A percentile compares a stretch with the other conserved stretches of the same genome.
These are phyloP conservation scores for Lonicera japonica DNA, from an alignment of 129 eudicot species.

Conservation along the genomic window DNA sequence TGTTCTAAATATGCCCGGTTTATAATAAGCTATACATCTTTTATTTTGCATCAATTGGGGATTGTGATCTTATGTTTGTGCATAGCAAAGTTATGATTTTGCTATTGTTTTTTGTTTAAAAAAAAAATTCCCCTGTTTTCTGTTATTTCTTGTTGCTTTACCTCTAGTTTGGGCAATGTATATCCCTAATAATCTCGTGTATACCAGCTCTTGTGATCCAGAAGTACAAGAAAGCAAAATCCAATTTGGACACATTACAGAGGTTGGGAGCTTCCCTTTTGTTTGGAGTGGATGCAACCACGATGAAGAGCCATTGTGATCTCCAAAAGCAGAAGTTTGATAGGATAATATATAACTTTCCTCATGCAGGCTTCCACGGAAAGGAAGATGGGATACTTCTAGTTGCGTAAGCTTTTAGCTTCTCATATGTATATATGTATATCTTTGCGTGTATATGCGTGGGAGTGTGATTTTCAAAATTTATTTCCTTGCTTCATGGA, in stretches of 20 bases:
- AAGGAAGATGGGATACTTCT: conserved; percentile 25
- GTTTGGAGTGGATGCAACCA: conserved; percentile 45
- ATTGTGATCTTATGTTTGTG: no score
- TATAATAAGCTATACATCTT: no score
- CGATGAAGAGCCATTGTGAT: conserved; percentile 26
- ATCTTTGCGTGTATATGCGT: neutral
- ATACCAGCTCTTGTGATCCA: conserved; percentile 28
- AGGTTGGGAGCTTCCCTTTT: conserved; percentile 29
- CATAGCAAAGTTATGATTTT: no score
- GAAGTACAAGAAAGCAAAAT: conserved; percentile 37
- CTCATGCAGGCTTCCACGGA: conserved; percentile 72
- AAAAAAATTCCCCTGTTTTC: neutral
- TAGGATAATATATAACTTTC: conserved; percentile 64
- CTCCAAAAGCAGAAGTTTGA: conserved; percentile 39
- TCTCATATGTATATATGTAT: neutral
- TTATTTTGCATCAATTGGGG: no score
- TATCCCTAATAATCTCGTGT: neutral
- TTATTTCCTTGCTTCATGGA: neutral
- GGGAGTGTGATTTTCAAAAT: neutral
- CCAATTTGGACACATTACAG: conserved; percentile 25
- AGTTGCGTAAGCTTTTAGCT: conserved; percentile 29
- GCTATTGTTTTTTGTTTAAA: no score
- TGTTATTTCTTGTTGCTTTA: neutral
- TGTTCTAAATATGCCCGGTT: no score
- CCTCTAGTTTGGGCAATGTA: neutral